A percentile compares a stretch with the other conserved stretches of the same genome.
These are phyloP conservation scores for Penicillium corylophilum DNA, from an alignment of 2,329 filamentous ascomycete species.

Conservation along the genomic window DNA sequence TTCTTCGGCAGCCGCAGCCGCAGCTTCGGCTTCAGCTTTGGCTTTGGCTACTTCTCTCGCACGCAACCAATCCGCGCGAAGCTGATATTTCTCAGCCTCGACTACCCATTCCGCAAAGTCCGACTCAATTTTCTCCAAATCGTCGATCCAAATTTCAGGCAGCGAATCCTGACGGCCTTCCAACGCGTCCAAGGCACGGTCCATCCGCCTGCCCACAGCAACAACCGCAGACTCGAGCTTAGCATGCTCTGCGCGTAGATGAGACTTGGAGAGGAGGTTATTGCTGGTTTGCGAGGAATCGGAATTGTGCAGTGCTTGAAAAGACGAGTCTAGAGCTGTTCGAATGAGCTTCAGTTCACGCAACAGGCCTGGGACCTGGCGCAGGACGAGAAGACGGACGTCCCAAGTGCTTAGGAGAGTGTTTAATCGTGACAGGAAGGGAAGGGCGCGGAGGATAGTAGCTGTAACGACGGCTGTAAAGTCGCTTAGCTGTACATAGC, in stretches of 20 bases:
- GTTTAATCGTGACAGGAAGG: conserved; percentile 72
- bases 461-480: conserved; percentile 87
- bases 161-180: conserved; percentile 82
- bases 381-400: conserved; percentile 70
- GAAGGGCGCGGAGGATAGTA: conserved; percentile 84
- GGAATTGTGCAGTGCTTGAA: conserved; percentile 28
- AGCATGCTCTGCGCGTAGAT: conserved; percentile 47
- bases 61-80: conserved; percentile 59
- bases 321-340: conserved; percentile 34
- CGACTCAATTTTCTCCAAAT: conserved; percentile 75
- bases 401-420: conserved; percentile 76
- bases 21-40: conserved; percentile 1
- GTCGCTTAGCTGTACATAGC: conserved; percentile 76
- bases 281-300: conserved; percentile 27
- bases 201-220: conserved; percentile 69
- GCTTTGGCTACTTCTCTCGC: conserved; percentile 14
- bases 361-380: conserved; percentile 69
- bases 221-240: conserved; percentile 69
- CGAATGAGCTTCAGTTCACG: conserved; percentile 55
- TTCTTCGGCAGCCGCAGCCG: background rate
- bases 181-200: conserved; percentile 80
- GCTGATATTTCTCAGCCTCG: conserved; percentile 70
- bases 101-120: conserved; percentile 79
- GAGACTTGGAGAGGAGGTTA: conserved; percentile 31
- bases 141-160: conserved; percentile 82